Evolutionary conservation across 2,329 filamentous ascomycete species (phyloP), one percentile per base, ranked within the genome.

Genomic region (Diaporthe sp.): DNA sequence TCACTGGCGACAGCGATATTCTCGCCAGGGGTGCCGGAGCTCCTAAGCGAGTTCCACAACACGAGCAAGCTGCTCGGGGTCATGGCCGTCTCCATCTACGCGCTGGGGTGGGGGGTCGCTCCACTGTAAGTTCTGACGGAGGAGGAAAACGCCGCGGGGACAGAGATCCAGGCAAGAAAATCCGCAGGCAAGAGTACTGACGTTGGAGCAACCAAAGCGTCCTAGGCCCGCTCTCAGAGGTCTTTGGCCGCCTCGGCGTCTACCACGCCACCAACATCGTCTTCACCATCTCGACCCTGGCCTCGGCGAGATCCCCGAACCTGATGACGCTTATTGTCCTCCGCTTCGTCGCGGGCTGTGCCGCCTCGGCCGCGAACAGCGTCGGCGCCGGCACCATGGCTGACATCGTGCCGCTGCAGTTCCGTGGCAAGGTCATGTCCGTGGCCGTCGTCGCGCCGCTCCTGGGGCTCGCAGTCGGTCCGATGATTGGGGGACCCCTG

Each of bases 11-110:
- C 65, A 8, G 65, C 65, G 22, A 94, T 94, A 84, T 93, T 95
- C 79, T 92, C 92, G 0, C 93, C 93, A 0, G 92, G 89, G 7
- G 90, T 94, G 0, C 89, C 90, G 0, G 83, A 90, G 4, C 85
- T 95, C 0, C 89, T 94, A 87, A 72, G 79, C 8, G 91, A 94
- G 31, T 94, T 95, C 80, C 74, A 87, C 39, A 88, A 86, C 6
- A 84, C 82, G 44, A 90, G 87, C 75, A 81, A 82, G 12, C 82
- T 88, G 61, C 85, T 94, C 1, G 89, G 88, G 0, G 88, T 91
- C 0, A 92, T 95, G 68, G 91, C 93, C 73, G 91, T 94, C 0
- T 93, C 91, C 0, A 88, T 94, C 37, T 93, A 92, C 80, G 86
- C 94, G 3, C 84, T 94, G 0, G 92, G 93, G 28, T 91, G 91